Conservation (phyloP, 1,139 yeast species). For the Yamadazyma sp. region DNA sequence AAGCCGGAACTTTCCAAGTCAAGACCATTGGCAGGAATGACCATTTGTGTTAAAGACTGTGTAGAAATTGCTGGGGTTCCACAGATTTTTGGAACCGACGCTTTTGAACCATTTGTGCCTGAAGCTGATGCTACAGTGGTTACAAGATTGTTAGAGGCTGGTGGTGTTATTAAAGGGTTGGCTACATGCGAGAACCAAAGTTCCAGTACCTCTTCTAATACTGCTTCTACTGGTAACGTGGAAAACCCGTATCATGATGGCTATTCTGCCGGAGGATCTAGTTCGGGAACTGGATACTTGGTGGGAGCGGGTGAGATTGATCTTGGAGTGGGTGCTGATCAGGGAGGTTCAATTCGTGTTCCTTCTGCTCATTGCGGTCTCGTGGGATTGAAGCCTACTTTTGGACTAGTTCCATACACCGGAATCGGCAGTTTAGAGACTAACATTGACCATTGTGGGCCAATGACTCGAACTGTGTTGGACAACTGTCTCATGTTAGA, state of each 20-base stretch:
- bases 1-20: slow-evolving; percentile 13
- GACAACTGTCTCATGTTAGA: slow-evolving; percentile 12
- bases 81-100: slow-evolving; percentile 16
- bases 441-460: slow-evolving; percentile 16
- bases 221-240: slow-evolving; percentile 16
- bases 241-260: slow-evolving; percentile 16
- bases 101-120: slow-evolving; percentile 13
- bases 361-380: slow-evolving; percentile 17
- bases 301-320: slow-evolving; percentile 15
- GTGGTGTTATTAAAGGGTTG: slow-evolving; percentile 14
- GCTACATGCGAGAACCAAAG: slow-evolving; percentile 17
- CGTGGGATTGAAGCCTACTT: slow-evolving; percentile 17
- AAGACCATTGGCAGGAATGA: slow-evolving; percentile 24
- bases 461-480: slow-evolving; percentile 15
- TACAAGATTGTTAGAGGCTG: slow-evolving; percentile 15
- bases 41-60: slow-evolving; percentile 22
- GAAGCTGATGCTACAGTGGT: slow-evolving; percentile 17
- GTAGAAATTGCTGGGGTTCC: slow-evolving; percentile 16
- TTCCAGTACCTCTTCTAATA: slow-evolving; percentile 17
- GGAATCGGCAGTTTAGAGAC: slow-evolving; percentile 17
- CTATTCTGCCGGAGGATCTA: slow-evolving; percentile 17
- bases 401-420: slow-evolving; percentile 16
- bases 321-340: slow-evolving; percentile 16
- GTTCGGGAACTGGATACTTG: slow-evolving; percentile 16
- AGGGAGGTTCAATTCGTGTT: slow-evolving; percentile 16